Evolutionary conservation across 768 basidiomycete species (phyloP).

Genomic region (Ramaria sp.): DNA sequence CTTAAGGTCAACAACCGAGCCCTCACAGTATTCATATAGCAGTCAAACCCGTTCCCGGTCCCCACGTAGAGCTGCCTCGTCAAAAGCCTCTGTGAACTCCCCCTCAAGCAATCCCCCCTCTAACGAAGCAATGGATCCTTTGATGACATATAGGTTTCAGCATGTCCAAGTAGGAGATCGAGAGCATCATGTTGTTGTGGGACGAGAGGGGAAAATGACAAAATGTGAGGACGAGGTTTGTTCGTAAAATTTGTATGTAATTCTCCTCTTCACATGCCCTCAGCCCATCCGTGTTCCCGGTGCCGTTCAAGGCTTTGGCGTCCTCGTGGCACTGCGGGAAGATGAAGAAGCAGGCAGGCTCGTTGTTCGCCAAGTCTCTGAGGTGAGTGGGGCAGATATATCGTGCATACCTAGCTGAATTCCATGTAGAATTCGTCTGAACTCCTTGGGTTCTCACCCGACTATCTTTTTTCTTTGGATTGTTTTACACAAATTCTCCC

Average conservation of each 20-base stretch:
- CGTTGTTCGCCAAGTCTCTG: slow-evolving; percentile 67
- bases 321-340: slow-evolving; percentile 61
- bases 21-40: neutral
- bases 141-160: slow-evolving; percentile 54
- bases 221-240: slow-evolving; percentile 69
- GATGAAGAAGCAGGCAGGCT: slow-evolving; percentile 39
- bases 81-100: neutral
- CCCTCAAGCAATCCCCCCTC: neutral
- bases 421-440: slow-evolving; percentile 53
- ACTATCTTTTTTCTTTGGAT: slow-evolving; percentile 55
- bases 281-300: slow-evolving; percentile 77
- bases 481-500: slow-evolving; percentile 66
- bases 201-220: slow-evolving; percentile 52
- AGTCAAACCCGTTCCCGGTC: neutral
- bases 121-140: slow-evolving; percentile 17
- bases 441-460: slow-evolving; percentile 62
- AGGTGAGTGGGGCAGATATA: slow-evolving; percentile 32
- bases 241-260: neutral
- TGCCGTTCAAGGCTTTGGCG: slow-evolving; percentile 75
- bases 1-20: neutral
- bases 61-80: neutral
- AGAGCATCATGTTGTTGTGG: slow-evolving; percentile 50
- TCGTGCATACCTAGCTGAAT: neutral
- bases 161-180: slow-evolving; percentile 55
- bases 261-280: neutral